Percentiles rank a stretch among this genome's conserved stretches.
These are phyloP conservation scores for Coemansia sp. DNA, from an alignment of 192 early-diverging fungal species.

Conservation along the genomic window DNA sequence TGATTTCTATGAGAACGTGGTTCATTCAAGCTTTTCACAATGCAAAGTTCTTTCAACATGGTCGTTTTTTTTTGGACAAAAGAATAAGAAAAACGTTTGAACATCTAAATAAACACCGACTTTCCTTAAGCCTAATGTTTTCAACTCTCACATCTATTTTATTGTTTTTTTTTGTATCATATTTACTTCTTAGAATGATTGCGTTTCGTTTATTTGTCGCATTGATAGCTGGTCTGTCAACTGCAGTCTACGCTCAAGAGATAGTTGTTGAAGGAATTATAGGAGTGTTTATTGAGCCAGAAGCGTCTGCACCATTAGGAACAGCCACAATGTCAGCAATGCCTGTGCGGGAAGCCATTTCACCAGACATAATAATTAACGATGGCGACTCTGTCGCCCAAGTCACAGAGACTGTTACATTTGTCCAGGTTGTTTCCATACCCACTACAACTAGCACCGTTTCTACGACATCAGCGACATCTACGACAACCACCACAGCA, in stretches of 20 bases:
- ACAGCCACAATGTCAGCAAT: background rate
- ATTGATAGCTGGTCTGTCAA: conserved; percentile 36
- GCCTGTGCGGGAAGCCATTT: too few species aligned
- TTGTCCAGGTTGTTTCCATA: too few species aligned
- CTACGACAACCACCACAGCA: background rate
- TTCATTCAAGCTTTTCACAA: background rate
- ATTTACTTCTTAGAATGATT: background rate
- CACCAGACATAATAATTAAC: background rate
- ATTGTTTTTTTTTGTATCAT: conserved; percentile 1
- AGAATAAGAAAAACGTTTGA: background rate
- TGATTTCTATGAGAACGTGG: background rate
- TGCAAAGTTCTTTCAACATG: background rate
- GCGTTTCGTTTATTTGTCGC: background rate
- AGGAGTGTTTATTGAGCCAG: too few species aligned
- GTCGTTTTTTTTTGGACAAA: background rate
- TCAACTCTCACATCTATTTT: background rate
- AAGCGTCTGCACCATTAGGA: background rate
- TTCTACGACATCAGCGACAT: background rate
- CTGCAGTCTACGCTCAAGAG: background rate
- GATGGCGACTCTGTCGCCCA: background rate
- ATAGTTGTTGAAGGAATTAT: background rate
- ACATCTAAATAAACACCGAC: background rate
- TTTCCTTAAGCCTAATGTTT: background rate
- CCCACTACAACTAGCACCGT: background rate
- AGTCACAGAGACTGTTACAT: background rate